phyloP scores from a whole-genome alignment of 768 basidiomycete species.

The Termitomyces sp. region DNA sequence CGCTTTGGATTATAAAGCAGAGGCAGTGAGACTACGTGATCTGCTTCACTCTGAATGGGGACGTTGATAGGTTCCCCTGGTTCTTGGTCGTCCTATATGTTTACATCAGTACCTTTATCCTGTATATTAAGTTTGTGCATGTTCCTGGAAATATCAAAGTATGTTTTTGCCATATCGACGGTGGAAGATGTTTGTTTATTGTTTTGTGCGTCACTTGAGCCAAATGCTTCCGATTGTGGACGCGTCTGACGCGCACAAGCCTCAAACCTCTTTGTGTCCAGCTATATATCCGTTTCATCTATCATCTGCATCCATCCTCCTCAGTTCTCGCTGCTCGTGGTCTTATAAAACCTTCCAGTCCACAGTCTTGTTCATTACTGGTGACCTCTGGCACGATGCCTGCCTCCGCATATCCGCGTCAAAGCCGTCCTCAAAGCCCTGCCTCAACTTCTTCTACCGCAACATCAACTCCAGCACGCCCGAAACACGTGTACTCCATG shows the following conservation, averaged over 20 bases:
- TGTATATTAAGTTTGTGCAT: constrained; percentile 1
- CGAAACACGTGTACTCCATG: constrained; percentile 16
- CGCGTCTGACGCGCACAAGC: constrained; percentile 19
- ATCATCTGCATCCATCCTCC: constrained; percentile 7
- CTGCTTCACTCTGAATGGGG: constrained; percentile 61
- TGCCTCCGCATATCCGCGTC: constrained; percentile 10
- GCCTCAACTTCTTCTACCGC: constrained; percentile 2
- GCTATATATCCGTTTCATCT: neutral
- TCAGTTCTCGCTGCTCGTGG: constrained; percentile 1
- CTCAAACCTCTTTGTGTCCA: constrained; percentile 3
- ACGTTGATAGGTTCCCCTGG: constrained; percentile 21
- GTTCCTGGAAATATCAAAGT: neutral
- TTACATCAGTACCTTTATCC: neutral
- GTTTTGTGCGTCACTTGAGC: constrained; percentile 10
- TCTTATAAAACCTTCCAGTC: neutral
- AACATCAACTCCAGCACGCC: constrained; percentile 9
- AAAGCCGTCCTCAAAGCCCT: constrained; percentile 11
- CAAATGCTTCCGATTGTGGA: constrained; percentile 23
- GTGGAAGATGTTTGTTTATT: constrained; percentile 8
- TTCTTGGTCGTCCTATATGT: neutral
- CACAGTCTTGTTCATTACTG: neutral
- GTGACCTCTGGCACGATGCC: constrained; percentile 8
- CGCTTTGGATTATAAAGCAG: constrained; percentile 66
- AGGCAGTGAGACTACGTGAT: constrained; percentile 55
- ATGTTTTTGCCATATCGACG: constrained; percentile 8